Evolutionary conservation across 805 yeast species (phyloP).

Genomic region (Kazachstania kunashirensis): DNA sequence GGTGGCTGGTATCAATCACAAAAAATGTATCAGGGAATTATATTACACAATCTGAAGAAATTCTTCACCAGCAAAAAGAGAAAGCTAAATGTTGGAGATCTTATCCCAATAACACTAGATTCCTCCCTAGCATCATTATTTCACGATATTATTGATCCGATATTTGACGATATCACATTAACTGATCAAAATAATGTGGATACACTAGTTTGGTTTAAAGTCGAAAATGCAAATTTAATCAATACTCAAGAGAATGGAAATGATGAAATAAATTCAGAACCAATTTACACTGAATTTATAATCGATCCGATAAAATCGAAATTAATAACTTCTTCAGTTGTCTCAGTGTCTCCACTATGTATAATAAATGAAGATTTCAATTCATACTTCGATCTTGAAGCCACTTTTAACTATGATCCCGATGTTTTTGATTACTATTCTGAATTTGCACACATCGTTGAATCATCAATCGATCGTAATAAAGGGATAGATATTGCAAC

Average conservation of each 20-base stretch:
- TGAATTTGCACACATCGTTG: slow-evolving; percentile 44
- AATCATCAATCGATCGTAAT: slow-evolving; percentile 36
- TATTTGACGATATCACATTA: background rate
- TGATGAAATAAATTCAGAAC: background rate
- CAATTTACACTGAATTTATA: background rate
- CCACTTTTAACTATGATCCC: slow-evolving; percentile 31
- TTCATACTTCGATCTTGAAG: slow-evolving; percentile 37
- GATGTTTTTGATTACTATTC: slow-evolving; percentile 38
- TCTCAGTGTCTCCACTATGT: slow-evolving; percentile 22
- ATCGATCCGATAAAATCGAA: slow-evolving; percentile 59
- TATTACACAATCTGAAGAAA: slow-evolving; percentile 49
- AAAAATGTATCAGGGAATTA: slow-evolving; percentile 20
- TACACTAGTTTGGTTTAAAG: slow-evolving; percentile 76
- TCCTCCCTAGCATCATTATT: slow-evolving; percentile 13
- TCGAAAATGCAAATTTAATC: slow-evolving; percentile 37
- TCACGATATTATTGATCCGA: background rate
- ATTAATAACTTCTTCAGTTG: slow-evolving; percentile 57
- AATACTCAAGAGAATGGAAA: slow-evolving; percentile 10
- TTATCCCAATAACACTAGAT: slow-evolving; percentile 72
- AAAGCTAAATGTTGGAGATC: slow-evolving; percentile 53
- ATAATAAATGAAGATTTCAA: slow-evolving; percentile 32
- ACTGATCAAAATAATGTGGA: slow-evolving; percentile 37
- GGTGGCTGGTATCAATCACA: slow-evolving; percentile 24
- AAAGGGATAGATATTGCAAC: slow-evolving; percentile 40
- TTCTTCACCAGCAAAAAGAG: slow-evolving; percentile 52